Evolutionary conservation across 2,329 filamentous ascomycete genomes (phyloP), one percentile per base, ranked within the genome.

Genomic region (Rhynchosporium agropyri): DNA sequence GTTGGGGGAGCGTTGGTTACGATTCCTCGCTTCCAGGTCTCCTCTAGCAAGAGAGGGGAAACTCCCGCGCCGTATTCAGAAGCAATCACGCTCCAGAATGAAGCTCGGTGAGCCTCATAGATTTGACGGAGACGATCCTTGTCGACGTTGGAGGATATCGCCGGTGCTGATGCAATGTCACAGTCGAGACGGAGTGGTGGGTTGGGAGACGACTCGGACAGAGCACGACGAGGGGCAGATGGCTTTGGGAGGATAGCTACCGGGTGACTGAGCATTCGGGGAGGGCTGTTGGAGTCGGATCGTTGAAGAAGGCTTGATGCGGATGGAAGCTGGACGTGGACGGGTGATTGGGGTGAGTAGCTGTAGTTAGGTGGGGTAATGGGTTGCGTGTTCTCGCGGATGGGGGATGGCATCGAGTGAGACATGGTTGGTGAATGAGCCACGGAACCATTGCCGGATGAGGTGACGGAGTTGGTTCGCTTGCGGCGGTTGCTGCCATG

Each of bases 401-500:
- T 79, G 48, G 83, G 81, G 55, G 83, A 85, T 20, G 80, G 79
- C 46, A 80, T 75, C 56, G 79, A 77, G 40, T 79, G 74, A 13
- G 77, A 74, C 71, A 83, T 75, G 67, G 81, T 74, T 7, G 84
- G 81, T 15, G 85, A 83, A 72, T 81, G 79, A 58, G 71, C 61
- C 38, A 79, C 79, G 42, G 76, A 77, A 28, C 76, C 74, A 45
- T 85, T 86, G n/a, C 84, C 86, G 43, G 82, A 83, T 1, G 87
- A 88, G 2, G 87, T 88, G 64, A 88, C 82, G 15, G 90, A 93
- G 31, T 85, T 84, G 64, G 86, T 88, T 64, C 90, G 85, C 81
- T 91, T 91, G 75, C 90, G 89, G 71, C 90, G 88, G 78, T 90
- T 91, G 79, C 85, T 91, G 63, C 90, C 90, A 74, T 92, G 90